Base-by-base conservation (phyloP, 148 eudicot species). In the Heliosperma pusillum region DNA sequence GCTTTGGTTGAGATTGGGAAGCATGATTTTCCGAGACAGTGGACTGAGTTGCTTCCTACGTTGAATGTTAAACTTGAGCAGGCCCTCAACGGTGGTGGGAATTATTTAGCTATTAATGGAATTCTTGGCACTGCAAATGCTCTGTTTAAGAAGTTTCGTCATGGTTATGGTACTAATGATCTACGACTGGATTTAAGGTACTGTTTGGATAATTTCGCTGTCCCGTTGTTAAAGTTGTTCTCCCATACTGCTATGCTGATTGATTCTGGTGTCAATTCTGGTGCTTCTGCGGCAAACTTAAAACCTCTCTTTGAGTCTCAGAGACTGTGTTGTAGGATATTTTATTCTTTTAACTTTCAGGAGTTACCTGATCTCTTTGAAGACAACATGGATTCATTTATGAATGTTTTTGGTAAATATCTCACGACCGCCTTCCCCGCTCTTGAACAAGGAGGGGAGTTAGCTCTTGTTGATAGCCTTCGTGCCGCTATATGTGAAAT, bases 341-440 rank as follows among this genome's bases (percentile, higher is more conserved):
- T 90, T 73, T 92, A 83, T 84, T 95, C 98, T 17, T 80, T 95
- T 56, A 95, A 95, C 83, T 92, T 86, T 75, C 89, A 86, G 79
- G 98, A 90, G 66, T 80, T 95, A 86, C 98, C 98, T 1, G 97
- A 92, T 78, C 87, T 81, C 77, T 95, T 95, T 85, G 98, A 95
- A 86, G 97, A 95, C 76, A 90, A 92, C 73, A 90, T 92, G 96
- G 88, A 84, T 65, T 90, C 87, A 61, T 95, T 93, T 90, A 87
- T 95, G 97, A 75, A 59, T 69, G 87, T 89, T 80, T 95, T 95
- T 76, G 85, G 78, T n/a, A 92, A 88, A 55, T 95, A 95, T 83
- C 85, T 95, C 21, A 86, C 88, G 57, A 78, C 81, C 50, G 82
- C 69, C 47, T 95, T 86, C 74, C 84, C 93, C 55, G 65, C 78